Percentiles rank a stretch among this genome's conserved stretches.
These are phyloP conservation scores for Xerocomellus amylosporus DNA, from an alignment of 768 basidiomycete species.

Conservation along the genomic window DNA sequence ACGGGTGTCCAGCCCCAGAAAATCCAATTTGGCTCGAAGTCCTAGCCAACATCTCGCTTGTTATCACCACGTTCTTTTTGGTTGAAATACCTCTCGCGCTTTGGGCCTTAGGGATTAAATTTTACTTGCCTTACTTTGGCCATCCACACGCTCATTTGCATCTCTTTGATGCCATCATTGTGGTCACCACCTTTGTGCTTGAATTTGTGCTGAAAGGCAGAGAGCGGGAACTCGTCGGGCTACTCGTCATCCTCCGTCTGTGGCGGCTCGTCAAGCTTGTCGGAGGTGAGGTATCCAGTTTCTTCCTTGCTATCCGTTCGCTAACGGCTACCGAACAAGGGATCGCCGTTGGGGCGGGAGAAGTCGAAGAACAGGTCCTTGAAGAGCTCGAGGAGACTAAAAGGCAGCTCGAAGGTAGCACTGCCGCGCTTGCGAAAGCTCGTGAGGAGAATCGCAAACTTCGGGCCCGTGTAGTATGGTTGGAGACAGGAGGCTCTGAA, in stretches of 20 bases:
- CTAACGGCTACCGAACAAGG: slow-evolving; percentile 40
- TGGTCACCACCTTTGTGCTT: slow-evolving; percentile 69
- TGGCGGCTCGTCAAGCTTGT: slow-evolving; percentile 82
- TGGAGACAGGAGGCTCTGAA: slow-evolving; percentile 36
- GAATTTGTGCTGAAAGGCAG: slow-evolving; percentile 67
- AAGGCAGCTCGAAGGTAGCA: slow-evolving; percentile 45
- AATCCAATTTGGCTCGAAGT: slow-evolving; percentile 61
- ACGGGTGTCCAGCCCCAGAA: slow-evolving; percentile 45
- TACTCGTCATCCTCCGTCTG: slow-evolving; percentile 71
- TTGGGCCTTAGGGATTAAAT: slow-evolving; percentile 62
- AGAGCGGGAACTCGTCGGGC: slow-evolving; percentile 65
- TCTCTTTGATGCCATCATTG: slow-evolving; percentile 68
- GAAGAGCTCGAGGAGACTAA: slow-evolving; percentile 50
- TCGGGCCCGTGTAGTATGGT: slow-evolving; percentile 36
- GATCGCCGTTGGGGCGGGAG: slow-evolving; percentile 72
- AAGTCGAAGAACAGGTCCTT: slow-evolving; percentile 55
- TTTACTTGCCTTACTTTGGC: slow-evolving; percentile 59
- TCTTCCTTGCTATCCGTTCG: not conserved
- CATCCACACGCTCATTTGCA: slow-evolving; percentile 62
- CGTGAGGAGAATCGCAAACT: slow-evolving; percentile 58
- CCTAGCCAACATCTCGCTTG: slow-evolving; percentile 58
- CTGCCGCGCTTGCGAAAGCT: slow-evolving; percentile 41
- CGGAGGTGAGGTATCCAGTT: slow-evolving; percentile 38
- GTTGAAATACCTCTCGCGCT: slow-evolving; percentile 70
- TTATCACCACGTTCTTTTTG: slow-evolving; percentile 70